Percentiles rank a stretch among this genome's conserved stretches.
phyloP scores from a whole-genome alignment of 2,329 filamentous ascomycete species.

The Alternaria sp. region DNA sequence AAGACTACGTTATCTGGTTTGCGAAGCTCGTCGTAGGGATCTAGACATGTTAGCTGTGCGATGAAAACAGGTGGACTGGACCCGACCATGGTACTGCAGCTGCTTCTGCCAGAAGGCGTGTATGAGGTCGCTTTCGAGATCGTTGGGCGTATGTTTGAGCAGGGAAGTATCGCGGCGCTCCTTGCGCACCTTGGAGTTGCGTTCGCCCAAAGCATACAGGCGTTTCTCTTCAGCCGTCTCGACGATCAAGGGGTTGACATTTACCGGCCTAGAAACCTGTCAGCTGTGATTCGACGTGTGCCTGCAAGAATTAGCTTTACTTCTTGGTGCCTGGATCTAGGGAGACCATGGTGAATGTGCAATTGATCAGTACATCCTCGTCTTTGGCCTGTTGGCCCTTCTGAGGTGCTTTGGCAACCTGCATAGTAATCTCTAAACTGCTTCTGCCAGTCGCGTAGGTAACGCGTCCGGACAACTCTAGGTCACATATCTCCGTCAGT shows the following conservation, averaged over 20 bases:
- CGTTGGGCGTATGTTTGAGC: slow-evolving; percentile 73
- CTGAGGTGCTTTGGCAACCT: slow-evolving; percentile 73
- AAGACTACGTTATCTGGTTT: slow-evolving; percentile 67
- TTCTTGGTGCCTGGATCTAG: slow-evolving; percentile 74
- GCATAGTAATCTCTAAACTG: slow-evolving; percentile 77
- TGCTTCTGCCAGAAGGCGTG: slow-evolving; percentile 78
- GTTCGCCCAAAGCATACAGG: slow-evolving; percentile 70
- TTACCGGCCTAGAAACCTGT: slow-evolving; percentile 59
- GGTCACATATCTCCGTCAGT: slow-evolving; percentile 78
- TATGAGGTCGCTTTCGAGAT: slow-evolving; percentile 75
- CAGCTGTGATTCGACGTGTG: neutral
- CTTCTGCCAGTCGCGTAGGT: slow-evolving; percentile 77
- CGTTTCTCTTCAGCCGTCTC: slow-evolving; percentile 72
- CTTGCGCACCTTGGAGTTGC: slow-evolving; percentile 74
- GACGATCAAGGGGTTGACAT: slow-evolving; percentile 68
- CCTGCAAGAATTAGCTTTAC: slow-evolving; percentile 56
- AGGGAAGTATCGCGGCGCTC: slow-evolving; percentile 67
- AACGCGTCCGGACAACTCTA: slow-evolving; percentile 74
- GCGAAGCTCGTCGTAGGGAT: slow-evolving; percentile 63
- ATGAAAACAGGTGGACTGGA: neutral
- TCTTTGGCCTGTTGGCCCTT: slow-evolving; percentile 65
- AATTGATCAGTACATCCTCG: slow-evolving; percentile 74
- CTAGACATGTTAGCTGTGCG: slow-evolving; percentile 37
- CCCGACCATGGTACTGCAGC: slow-evolving; percentile 66
- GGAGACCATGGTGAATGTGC: slow-evolving; percentile 81